A percentile compares a stretch with the other conserved stretches of the same genome.
phyloP scores from a whole-genome alignment of 2,329 filamentous ascomycete genomes.

The Rosellinia necatrix region DNA sequence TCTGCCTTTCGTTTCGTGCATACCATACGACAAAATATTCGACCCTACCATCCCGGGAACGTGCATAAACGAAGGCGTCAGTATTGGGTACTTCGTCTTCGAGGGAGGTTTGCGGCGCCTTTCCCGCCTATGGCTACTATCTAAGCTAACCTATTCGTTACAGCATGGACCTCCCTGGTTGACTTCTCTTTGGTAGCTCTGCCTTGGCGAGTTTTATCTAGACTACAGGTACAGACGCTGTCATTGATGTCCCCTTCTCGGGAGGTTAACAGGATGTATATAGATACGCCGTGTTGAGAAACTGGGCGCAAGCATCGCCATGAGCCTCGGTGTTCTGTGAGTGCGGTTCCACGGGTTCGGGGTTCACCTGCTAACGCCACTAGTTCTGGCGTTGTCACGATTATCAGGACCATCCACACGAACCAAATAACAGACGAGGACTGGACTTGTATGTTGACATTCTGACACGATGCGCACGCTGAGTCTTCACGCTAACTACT shows the following conservation, averaged over 20 bases:
- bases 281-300: constrained; percentile 25
- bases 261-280: background rate
- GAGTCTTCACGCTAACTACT: background rate
- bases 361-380: background rate
- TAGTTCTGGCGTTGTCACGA: constrained; percentile 23
- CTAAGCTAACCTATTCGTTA: background rate
- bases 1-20: too few species aligned
- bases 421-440: constrained; percentile 15
- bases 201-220: constrained; percentile 21
- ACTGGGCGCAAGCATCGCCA: constrained; percentile 20
- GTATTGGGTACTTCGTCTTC: too few species aligned
- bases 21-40: too few species aligned
- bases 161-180: constrained; percentile 18
- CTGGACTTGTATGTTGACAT: constrained; percentile 22
- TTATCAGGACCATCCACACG: constrained; percentile 14
- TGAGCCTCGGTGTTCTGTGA: constrained; percentile 25
- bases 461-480: background rate
- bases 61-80: too few species aligned
- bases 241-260: background rate
- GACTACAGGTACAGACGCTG: constrained; percentile 11
- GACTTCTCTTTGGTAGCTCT: constrained; percentile 22
- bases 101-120: background rate
- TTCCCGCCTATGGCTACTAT: background rate
- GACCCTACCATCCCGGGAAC: too few species aligned
- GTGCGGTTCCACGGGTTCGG: background rate